These are phyloP conservation scores for Nannizziopsis barbatae DNA, from an alignment of 2,329 filamentous ascomycete genomes.

Conservation along the genomic window DNA sequence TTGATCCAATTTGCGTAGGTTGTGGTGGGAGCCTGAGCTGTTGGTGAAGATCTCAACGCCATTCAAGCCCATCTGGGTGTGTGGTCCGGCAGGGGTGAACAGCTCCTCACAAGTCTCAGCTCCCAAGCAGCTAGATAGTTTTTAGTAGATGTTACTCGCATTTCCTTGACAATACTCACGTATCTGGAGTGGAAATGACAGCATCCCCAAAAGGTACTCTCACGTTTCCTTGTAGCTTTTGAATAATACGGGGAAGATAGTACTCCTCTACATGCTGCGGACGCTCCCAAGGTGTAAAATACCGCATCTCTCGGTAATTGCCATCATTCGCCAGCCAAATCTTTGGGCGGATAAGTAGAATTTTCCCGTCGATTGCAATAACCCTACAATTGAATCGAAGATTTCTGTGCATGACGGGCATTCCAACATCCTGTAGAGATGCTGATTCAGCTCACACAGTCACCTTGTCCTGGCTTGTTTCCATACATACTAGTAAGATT, in stretches of 20 bases:
- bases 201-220: slow-evolving; percentile 56
- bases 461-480: neutral
- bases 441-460: neutral
- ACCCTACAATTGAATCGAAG: slow-evolving; percentile 53
- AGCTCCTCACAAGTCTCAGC: slow-evolving; percentile 43
- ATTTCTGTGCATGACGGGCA: slow-evolving; percentile 48
- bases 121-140: slow-evolving; percentile 35
- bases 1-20: slow-evolving; percentile 54
- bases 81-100: slow-evolving; percentile 46
- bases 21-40: slow-evolving; percentile 41
- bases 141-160: slow-evolving; percentile 17
- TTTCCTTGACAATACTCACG: slow-evolving; percentile 2
- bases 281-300: slow-evolving; percentile 52
- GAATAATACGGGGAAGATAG: slow-evolving; percentile 48
- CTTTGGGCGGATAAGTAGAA: slow-evolving; percentile 57
- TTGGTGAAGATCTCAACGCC: slow-evolving; percentile 63
- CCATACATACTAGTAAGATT: slow-evolving; percentile 39
- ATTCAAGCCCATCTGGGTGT: slow-evolving; percentile 49
- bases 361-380: slow-evolving; percentile 52
- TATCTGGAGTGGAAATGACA: slow-evolving; percentile 50
- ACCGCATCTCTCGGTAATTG: slow-evolving; percentile 39
- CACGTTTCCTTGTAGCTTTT: slow-evolving; percentile 42
- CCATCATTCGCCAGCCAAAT: slow-evolving; percentile 58
- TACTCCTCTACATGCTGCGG: slow-evolving; percentile 47
- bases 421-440: slow-evolving; percentile 16